These are phyloP conservation scores for Grosmannia serpens DNA, from an alignment of 2,329 filamentous ascomycete species.

Conservation along the genomic window DNA sequence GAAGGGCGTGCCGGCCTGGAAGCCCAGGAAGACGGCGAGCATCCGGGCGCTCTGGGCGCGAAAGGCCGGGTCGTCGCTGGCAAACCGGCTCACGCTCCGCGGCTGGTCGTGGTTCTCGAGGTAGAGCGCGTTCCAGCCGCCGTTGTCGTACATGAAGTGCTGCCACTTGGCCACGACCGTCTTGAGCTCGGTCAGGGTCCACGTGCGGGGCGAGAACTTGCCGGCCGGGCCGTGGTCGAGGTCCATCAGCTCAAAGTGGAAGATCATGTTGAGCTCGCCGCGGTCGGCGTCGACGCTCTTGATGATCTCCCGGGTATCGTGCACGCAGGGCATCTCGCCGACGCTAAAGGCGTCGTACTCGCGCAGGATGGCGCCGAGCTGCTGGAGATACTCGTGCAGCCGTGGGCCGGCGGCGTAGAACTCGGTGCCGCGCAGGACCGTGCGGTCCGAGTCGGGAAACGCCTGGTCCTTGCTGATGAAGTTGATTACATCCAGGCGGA, in stretches of 20 bases:
- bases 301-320: slow-evolving; percentile 5
- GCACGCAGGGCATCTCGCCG: slow-evolving; percentile 37
- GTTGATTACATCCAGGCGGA: slow-evolving; percentile 63
- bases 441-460: slow-evolving; percentile 37
- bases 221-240: slow-evolving; percentile 4
- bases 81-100: slow-evolving; percentile 40
- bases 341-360: slow-evolving; percentile 62
- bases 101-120: slow-evolving; percentile 53
- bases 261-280: slow-evolving; percentile 6
- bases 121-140: slow-evolving; percentile 47
- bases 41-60: slow-evolving; percentile 36
- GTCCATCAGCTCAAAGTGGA: slow-evolving; percentile 7
- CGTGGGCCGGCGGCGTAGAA: slow-evolving; percentile 38
- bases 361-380: slow-evolving; percentile 52
- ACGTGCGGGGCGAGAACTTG: slow-evolving; percentile 3
- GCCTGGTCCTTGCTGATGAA: slow-evolving; percentile 53
- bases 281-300: slow-evolving; percentile 1
- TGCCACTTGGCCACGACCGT: slow-evolving; percentile 19
- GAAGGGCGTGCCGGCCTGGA: slow-evolving; percentile 40
- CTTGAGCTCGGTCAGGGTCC: slow-evolving; percentile 2
- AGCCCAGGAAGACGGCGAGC: slow-evolving; percentile 33
- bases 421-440: slow-evolving; percentile 25
- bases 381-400: slow-evolving; percentile 53
- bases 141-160: slow-evolving; percentile 36
- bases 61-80: slow-evolving; percentile 23